These are phyloP conservation scores for Paecilomyces dactylethromorphus DNA, from an alignment of 2,329 filamentous ascomycete genomes.

Conservation along the genomic window DNA sequence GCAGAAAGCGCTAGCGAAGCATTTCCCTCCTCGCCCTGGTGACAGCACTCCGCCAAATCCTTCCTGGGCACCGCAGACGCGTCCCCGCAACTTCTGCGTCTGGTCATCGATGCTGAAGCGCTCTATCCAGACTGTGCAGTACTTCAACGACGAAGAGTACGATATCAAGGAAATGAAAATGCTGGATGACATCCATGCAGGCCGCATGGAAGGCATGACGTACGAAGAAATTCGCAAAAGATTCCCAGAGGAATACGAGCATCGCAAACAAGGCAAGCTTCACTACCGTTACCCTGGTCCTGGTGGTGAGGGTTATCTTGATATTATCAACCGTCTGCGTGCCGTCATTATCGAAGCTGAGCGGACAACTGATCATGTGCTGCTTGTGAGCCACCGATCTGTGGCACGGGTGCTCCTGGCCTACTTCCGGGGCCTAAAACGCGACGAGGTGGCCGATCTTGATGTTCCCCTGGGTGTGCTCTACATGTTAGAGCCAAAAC, in stretches of 20 bases:
- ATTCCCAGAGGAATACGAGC: constrained; percentile 72
- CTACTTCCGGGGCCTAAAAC: constrained; percentile 89
- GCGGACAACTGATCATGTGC: constrained; percentile 89
- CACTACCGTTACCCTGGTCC: constrained; percentile 95
- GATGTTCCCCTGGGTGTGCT: constrained; percentile 91
- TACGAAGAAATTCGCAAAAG: constrained; percentile 81
- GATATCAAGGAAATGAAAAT: constrained; percentile 97
- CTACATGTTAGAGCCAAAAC: constrained; percentile 93
- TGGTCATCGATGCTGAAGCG: constrained; percentile 97
- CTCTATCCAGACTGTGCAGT: constrained; percentile 77
- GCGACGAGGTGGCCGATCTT: constrained; percentile 87
- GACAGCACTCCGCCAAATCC: constrained; percentile 94
- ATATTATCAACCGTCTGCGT: constrained; percentile 90
- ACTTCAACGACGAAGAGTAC: constrained; percentile 92
- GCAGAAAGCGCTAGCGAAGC: constrained; percentile 66
- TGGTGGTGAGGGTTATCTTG: constrained; percentile 91
- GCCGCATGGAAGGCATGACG: constrained; percentile 88
- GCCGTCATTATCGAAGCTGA: constrained; percentile 97
- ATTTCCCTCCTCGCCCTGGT: constrained; percentile 83
- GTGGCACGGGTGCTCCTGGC: constrained; percentile 88
- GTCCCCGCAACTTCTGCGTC: constrained; percentile 84
- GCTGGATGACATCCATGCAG: constrained; percentile 93
- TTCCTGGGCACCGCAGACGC: constrained; percentile 55
- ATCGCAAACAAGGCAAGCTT: constrained; percentile 78
- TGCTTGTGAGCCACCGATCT: constrained; percentile 88